These are phyloP conservation scores for Aaosphaeria pasadenensis DNA, from an alignment of 2,329 filamentous ascomycete genomes.

Conservation along the genomic window DNA sequence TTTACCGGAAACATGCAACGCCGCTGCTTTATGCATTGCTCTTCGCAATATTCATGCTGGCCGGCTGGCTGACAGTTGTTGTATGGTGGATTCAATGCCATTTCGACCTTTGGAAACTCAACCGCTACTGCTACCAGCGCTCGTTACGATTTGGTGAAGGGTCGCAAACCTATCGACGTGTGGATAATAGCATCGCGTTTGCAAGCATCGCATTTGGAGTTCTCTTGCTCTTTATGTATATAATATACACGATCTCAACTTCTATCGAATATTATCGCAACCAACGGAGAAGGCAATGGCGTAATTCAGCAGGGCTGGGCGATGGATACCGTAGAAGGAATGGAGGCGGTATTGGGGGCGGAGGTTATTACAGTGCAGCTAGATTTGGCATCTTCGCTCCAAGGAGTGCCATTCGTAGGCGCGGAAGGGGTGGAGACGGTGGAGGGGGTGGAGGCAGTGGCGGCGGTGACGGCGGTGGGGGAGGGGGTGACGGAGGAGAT, in stretches of 20 bases:
- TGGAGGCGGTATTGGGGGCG: background rate
- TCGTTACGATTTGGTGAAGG: background rate
- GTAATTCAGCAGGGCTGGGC: background rate
- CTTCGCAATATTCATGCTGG: background rate
- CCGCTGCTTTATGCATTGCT: background rate
- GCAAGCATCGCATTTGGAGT: background rate
- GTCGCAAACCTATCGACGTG: background rate
- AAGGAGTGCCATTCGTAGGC: background rate
- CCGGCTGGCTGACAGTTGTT: background rate
- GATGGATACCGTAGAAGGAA: background rate
- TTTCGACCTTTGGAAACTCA: background rate
- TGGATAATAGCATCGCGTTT: background rate
- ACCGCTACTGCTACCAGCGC: background rate
- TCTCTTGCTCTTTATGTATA: background rate
- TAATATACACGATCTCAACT: background rate
- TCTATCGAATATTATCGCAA: background rate
- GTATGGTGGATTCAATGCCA: slow-evolving; percentile 1
- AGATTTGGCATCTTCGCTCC: background rate
- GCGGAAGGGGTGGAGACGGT: background rate
- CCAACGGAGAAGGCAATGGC: background rate
- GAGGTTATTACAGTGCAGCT: background rate
- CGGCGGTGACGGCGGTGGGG: background rate
- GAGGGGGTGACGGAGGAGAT: background rate
- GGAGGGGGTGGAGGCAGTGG: background rate
- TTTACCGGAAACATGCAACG: background rate